phyloP scores from a whole-genome alignment of 23 red algal species.

The Gracilaria domingensis region DNA sequence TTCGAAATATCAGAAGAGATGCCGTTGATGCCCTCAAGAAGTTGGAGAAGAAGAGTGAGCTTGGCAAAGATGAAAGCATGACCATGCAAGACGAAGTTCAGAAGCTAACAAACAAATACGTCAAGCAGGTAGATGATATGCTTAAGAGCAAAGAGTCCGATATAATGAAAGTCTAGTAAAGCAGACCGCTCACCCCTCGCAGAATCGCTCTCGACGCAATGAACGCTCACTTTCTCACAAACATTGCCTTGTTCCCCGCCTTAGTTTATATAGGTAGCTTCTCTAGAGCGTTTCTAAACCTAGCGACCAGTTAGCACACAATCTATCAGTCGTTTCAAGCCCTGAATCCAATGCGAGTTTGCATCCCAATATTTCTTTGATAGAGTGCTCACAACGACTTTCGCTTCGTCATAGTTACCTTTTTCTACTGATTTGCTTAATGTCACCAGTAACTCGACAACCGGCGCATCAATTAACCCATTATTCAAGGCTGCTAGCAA shows the following conservation, averaged over 20 bases:
- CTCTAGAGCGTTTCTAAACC: constrained; percentile 11
- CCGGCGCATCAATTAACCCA: constrained; percentile 52
- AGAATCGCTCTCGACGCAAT: background rate
- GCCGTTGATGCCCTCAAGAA: constrained; percentile 94
- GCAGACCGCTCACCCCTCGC: background rate
- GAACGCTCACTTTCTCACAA: background rate
- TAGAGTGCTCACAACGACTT: constrained; percentile 47
- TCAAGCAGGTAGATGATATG: constrained; percentile 85
- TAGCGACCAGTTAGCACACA: constrained; percentile 75
- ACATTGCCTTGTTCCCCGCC: background rate
- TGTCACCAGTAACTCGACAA: constrained; percentile 59
- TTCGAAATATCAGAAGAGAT: constrained; percentile 94
- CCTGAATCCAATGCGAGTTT: constrained; percentile 78
- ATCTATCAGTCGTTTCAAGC: constrained; percentile 75
- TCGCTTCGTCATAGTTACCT: constrained; percentile 74
- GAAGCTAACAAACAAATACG: constrained; percentile 94
- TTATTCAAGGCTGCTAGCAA: constrained; percentile 77
- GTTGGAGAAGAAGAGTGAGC: constrained; percentile 87
- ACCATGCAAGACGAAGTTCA: constrained; percentile 87
- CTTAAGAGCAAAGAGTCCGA: constrained; percentile 92
- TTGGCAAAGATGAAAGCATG: constrained; percentile 95
- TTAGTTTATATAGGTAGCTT: background rate
- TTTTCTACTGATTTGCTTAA: constrained; percentile 76
- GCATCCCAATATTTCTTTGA: constrained; percentile 81
- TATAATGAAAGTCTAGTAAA: constrained; percentile 94